Percentiles rank a stretch among this genome's conserved stretches.
Conservation (phyloP, 1,284 basidiomycete genomes). For the Cutaneotrichosporon cyanovorans region DNA sequence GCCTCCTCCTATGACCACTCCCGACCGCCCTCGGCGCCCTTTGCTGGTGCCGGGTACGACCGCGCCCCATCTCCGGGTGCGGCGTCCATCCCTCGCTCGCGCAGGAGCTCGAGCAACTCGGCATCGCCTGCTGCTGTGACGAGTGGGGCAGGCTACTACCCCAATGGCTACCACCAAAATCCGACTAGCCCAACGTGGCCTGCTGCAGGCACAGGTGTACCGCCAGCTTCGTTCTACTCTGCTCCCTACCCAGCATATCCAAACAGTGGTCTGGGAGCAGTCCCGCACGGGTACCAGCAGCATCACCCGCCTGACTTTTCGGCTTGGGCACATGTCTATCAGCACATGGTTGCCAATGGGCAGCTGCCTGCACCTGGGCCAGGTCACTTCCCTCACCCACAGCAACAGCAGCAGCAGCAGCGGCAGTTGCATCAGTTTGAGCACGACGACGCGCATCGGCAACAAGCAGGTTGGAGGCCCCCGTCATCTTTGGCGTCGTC, state of each 20-base stretch:
- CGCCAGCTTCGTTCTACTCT: slow-evolving; percentile 32
- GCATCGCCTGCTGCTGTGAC: too few relatives aligned
- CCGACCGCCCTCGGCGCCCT: slow-evolving; percentile 21
- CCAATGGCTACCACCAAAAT: neutral
- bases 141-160: too few relatives aligned
- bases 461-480: slow-evolving; percentile 27
- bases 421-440: neutral
- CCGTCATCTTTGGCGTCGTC: neutral
- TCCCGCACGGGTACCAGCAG: slow-evolving; percentile 28
- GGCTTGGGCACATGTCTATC: slow-evolving; percentile 43
- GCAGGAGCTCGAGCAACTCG: slow-evolving; percentile 17
- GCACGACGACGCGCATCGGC: slow-evolving; percentile 10
- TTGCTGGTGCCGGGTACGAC: slow-evolving; percentile 22
- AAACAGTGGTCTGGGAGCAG: slow-evolving; percentile 5
- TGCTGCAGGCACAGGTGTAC: slow-evolving; percentile 3
- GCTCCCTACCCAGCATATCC: slow-evolving; percentile 21
- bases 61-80: slow-evolving; percentile 19
- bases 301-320: slow-evolving; percentile 36
- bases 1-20: slow-evolving; percentile 36
- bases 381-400: slow-evolving; percentile 6
- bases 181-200: neutral
- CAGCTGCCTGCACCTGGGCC: slow-evolving; percentile 9
- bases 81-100: slow-evolving; percentile 15
- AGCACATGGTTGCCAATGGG: slow-evolving; percentile 38
- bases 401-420: slow-evolving; percentile 11